Conservation (phyloP, 192 early-diverging fungal species). For the Linnemannia elongata region DNA sequence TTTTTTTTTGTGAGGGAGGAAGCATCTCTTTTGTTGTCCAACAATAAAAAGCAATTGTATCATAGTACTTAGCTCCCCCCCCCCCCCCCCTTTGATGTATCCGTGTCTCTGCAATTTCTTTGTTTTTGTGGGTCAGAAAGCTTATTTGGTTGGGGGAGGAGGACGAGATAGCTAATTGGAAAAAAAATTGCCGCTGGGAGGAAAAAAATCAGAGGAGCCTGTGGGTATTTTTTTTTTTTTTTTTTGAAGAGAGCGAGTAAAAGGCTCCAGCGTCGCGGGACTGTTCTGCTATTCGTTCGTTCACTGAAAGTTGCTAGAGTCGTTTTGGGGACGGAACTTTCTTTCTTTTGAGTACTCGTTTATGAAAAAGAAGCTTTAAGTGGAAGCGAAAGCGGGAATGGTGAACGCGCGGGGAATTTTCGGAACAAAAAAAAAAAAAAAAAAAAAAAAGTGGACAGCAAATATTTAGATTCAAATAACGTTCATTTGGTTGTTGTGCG, state of each 20-base stretch:
- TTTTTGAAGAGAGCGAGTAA: too few species aligned
- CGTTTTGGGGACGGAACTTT: neutral
- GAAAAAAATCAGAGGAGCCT: neutral
- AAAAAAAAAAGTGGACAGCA: too few species aligned
- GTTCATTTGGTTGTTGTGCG: too few species aligned
- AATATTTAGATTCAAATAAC: too few species aligned
- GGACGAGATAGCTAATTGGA: neutral
- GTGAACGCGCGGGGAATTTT: neutral
- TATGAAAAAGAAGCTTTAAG: neutral
- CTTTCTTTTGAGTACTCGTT: neutral
- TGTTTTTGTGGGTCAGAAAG: conserved; percentile 2
- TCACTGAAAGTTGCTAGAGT: too few species aligned
- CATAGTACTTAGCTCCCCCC: conserved; percentile 6
- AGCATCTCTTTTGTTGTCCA: neutral
- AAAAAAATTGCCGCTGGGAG: neutral
- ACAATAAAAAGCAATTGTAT: conserved; percentile 4
- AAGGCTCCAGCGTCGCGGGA: too few species aligned
- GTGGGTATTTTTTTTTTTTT: neutral
- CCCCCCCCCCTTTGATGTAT: neutral
- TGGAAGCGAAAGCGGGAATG: too few species aligned
- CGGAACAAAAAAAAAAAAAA: neutral
- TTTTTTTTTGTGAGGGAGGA: neutral
- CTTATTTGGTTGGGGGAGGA: conserved; percentile 4
- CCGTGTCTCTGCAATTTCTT: neutral
- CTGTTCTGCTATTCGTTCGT: too few species aligned